Evolutionary conservation across 805 yeast species (phyloP), one percentile per base, ranked within the genome.

Genomic region (Yamadazyma takamatsuzukensis): DNA sequence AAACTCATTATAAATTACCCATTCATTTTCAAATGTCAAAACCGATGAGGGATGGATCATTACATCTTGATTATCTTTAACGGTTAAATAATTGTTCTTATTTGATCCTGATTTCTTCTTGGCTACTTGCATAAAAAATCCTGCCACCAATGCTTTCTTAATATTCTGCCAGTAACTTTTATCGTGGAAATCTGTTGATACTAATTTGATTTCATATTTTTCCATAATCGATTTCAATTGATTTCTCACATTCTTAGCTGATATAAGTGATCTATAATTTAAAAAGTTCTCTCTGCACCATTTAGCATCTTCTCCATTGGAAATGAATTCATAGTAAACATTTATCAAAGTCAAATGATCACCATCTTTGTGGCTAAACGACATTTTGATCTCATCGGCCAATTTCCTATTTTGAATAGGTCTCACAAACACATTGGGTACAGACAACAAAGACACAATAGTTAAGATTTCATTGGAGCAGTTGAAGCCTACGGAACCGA

Each of bases 41-140:
- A 88, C 93, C 2, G 97, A 86, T 34, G 93, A 81, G 40, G 98
- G 98, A 56, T 93, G 98, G 29, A 93, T 72, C 49, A 88, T 63
- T 9, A 90, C 97, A 42, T 90, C 97, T 66, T 93, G 98, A 53
- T 89, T 88, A 60, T 93, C 98, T 61, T 88, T 88, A 31, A 89
- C 83, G 0, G 98, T 93, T 47, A 84, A 73, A 57, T 83, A 90
- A 44, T 63, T 64, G 49, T 81, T 83, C 19, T 42, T 42, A 17
- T 32, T 37, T 25, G 76, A 72, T 23, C 86, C 80, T n/a, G 83
- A 75, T 64, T 77, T 78, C 68, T 85, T 86, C 65, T 89, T 93
- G 21, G 97, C 97, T 34, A 85, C 95, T 66, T 93, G 98, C 97
- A 93, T 89, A 68, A 93, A 93, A 59, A 88, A 89, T 2, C 98